Evolutionary conservation across 306 rosid species (phyloP), one percentile per base, ranked within the genome.

Genomic region (Fragaria vesca): DNA sequence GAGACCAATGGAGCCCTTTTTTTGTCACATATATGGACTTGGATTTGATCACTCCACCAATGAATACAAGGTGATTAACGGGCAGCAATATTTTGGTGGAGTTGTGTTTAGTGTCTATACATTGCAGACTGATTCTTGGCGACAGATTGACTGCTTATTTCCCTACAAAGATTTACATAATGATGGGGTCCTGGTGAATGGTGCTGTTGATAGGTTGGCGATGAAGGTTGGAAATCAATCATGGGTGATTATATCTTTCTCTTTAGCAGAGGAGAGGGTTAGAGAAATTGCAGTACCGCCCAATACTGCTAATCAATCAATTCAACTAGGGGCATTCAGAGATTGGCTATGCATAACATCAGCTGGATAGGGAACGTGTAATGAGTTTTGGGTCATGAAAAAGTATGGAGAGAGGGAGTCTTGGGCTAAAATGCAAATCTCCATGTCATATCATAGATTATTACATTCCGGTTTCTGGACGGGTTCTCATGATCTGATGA

Each of bases 211-310:
- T 61, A 4, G 75, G 76, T 11, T 71, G 8, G 16, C 8, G 26
- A 0, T 0, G 1, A 54, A 20, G 4, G 4, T 20, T 8, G 61
- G 0, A 40, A 0, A 1, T 40, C 0, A 0, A 4, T 6, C 45
- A 40, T 2, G 0, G 12, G 61, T n/a, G 61, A 71, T 71, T 71
- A 0, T 71, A 10, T 30, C 75, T 10, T 71, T 71, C 20, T 5
- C 9, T 30, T 71, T 71, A 0, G 61, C 10, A 17, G 46, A 30
- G 75, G 75, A 71, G 34, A 1, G 4, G 46, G 24, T 30, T 9
- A 36, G 46, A 8, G 30, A 71, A 18, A 71, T 71, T 50, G 10
- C 75, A 18, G 1, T 71, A 52, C 75, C 46, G 8, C 15, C 30
- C 61, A 8, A 1, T 24, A 5, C 2, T 45, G 2, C 12, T 42